A percentile compares a stretch with the other conserved stretches of the same genome.
These are phyloP conservation scores for Echites panduratus DNA, from an alignment of 257 asterid species.

Conservation along the genomic window DNA sequence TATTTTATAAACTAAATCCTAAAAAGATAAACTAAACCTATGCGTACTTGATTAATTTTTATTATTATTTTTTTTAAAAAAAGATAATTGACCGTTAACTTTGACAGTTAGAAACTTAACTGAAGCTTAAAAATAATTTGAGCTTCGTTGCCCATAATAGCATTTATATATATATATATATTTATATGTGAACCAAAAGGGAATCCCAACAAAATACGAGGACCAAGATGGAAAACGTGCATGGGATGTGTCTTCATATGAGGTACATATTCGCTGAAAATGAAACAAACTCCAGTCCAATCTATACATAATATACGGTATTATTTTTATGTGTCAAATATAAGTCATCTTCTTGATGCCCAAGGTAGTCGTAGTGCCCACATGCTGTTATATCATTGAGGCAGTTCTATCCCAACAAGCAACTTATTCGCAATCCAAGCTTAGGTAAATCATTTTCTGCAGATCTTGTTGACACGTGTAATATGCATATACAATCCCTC, in stretches of 20 bases:
- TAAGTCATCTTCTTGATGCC: slow-evolving; percentile 4
- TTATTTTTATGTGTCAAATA: too few relatives aligned
- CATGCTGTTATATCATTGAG: not conserved
- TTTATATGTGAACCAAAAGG: not conserved
- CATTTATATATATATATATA: too few relatives aligned
- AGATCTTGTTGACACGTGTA: slow-evolving; percentile 12
- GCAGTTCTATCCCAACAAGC: slow-evolving; percentile 20
- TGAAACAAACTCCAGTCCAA: slow-evolving; percentile 23
- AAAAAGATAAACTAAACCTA: too few relatives aligned
- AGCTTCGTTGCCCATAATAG: too few relatives aligned
- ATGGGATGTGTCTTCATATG: not conserved
- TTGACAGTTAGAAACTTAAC: too few relatives aligned
- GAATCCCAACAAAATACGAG: slow-evolving; percentile 16
- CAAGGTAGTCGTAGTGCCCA: not conserved
- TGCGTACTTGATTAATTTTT: too few relatives aligned
- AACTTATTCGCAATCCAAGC: slow-evolving; percentile 10
- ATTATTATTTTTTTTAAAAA: too few relatives aligned
- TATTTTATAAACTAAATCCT: too few relatives aligned
- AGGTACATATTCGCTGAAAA: slow-evolving; percentile 23
- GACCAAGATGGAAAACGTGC: slow-evolving; percentile 20
- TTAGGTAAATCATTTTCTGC: slow-evolving; percentile 15
- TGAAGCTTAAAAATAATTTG: too few relatives aligned
- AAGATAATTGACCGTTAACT: too few relatives aligned
- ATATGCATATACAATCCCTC: too few relatives aligned
- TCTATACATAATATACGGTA: too few relatives aligned